These are phyloP conservation scores for Hortaea werneckii DNA, from an alignment of 2,329 filamentous ascomycete genomes.

Conservation along the genomic window DNA sequence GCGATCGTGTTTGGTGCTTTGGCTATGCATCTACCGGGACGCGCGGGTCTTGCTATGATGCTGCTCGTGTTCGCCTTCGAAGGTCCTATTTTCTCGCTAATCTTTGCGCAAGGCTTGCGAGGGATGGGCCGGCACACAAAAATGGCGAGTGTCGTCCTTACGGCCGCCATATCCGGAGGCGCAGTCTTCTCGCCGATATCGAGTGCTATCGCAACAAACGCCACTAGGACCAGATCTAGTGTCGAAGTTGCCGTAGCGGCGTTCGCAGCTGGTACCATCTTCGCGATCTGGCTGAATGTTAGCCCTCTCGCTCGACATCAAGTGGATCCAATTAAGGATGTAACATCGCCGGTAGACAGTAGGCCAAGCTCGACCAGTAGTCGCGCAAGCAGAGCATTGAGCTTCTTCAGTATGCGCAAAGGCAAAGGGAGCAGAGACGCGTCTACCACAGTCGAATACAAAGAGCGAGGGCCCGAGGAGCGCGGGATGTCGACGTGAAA, in stretches of 20 bases:
- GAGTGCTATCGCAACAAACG: conserved; percentile 32
- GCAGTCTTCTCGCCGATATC: conserved; percentile 47
- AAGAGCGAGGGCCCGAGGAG: conserved; percentile 12
- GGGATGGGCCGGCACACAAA: conserved; percentile 51
- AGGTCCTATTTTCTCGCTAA: conserved; percentile 49
- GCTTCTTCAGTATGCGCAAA: conserved; percentile 21
- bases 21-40: conserved; percentile 39
- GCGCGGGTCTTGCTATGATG: conserved; percentile 36
- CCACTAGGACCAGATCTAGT: conserved; percentile 37
- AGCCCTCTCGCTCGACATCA: conserved; percentile 39
- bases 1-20: conserved; percentile 43
- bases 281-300: conserved; percentile 45
- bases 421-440: conserved; percentile 14
- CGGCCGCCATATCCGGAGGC: conserved; percentile 45
- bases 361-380: conserved; percentile 21
- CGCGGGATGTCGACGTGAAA: background rate
- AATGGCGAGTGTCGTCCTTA: conserved; percentile 43
- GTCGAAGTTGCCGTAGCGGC: conserved; percentile 44
- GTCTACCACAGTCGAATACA: conserved; percentile 13
- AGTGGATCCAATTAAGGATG: conserved; percentile 28
- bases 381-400: conserved; percentile 20
- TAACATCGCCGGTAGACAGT: conserved; percentile 1
- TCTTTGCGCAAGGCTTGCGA: conserved; percentile 48
- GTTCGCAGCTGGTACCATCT: conserved; percentile 41
- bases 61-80: conserved; percentile 50